A percentile compares a stretch with the other conserved stretches of the same genome.
Evolutionary conservation across 192 early-diverging fungal species (phyloP).

Genomic region (Entomortierella lignicola): DNA sequence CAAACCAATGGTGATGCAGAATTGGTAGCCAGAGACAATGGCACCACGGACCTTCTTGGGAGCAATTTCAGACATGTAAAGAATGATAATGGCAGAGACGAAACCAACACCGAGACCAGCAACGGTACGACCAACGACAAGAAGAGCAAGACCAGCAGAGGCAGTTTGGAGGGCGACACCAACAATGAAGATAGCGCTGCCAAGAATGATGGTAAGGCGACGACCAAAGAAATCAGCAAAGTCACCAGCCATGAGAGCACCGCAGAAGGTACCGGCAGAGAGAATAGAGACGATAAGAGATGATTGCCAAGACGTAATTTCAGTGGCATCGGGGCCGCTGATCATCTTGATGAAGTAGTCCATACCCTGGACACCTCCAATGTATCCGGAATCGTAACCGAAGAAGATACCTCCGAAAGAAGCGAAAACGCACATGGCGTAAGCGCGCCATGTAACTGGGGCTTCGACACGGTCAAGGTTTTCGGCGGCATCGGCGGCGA

Average conservation of each 20-base stretch:
- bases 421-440: conserved; percentile 58
- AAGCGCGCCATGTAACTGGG: conserved; percentile 53
- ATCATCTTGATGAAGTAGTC: conserved; percentile 65
- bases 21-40: conserved; percentile 87
- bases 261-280: conserved; percentile 78
- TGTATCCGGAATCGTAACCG: conserved; percentile 83
- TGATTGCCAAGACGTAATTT: conserved; percentile 42
- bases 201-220: conserved; percentile 76
- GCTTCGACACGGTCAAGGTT: conserved; percentile 51
- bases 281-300: conserved; percentile 71
- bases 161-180: conserved; percentile 80
- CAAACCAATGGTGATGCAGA: conserved; percentile 88
- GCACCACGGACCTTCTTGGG: conserved; percentile 87
- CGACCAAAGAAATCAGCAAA: conserved; percentile 76
- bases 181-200: conserved; percentile 72
- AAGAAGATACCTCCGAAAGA: conserved; percentile 76
- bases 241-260: conserved; percentile 74
- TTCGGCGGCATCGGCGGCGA: conserved; percentile 35
- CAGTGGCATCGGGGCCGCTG: conserved; percentile 51
- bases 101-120: conserved; percentile 86
- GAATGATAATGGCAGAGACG: conserved; percentile 73
- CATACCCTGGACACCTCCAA: conserved; percentile 78
- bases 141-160: conserved; percentile 68
- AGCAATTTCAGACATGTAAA: conserved; percentile 81
- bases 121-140: conserved; percentile 82